phyloP scores from a whole-genome alignment of 805 yeast species.

The Lipomyces kockii region DNA sequence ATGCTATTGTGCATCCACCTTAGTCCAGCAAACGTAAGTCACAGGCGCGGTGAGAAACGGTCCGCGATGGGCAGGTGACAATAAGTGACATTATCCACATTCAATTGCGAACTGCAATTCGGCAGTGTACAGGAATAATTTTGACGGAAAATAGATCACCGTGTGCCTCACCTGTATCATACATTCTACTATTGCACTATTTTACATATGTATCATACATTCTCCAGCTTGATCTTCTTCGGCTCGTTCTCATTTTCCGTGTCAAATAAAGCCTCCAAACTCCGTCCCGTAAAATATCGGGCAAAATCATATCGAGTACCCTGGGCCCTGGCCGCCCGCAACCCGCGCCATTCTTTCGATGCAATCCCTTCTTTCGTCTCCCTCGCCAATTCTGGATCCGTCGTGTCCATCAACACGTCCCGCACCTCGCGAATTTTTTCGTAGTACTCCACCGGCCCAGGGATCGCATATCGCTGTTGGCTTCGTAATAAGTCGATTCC shows the following conservation, averaged over 20 bases:
- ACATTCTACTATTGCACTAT: neutral
- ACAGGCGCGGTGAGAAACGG: too few relatives aligned
- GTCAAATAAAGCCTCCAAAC: neutral
- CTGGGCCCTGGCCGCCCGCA: constrained; percentile 49
- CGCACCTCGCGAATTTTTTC: constrained; percentile 20
- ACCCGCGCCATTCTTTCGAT: constrained; percentile 50
- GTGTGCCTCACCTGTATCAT: neutral
- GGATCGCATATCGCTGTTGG: constrained; percentile 30
- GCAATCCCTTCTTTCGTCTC: constrained; percentile 34
- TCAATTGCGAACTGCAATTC: too few relatives aligned
- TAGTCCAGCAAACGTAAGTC: too few relatives aligned
- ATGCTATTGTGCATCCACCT: too few relatives aligned
- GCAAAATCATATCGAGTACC: constrained; percentile 48
- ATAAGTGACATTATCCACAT: too few relatives aligned
- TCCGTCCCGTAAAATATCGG: neutral
- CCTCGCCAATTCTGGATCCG: constrained; percentile 39
- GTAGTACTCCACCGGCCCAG: constrained; percentile 39
- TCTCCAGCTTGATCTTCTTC: neutral
- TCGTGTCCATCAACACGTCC: constrained; percentile 20
- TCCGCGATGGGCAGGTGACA: too few relatives aligned
- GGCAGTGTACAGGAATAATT: too few relatives aligned
- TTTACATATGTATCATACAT: neutral
- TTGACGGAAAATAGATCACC: too few relatives aligned
- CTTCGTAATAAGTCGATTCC: constrained; percentile 48
- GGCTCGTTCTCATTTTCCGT: neutral